These are phyloP conservation scores for Xerocomus minutiporus DNA, from an alignment of 1,284 basidiomycete species.

Conservation along the genomic window DNA sequence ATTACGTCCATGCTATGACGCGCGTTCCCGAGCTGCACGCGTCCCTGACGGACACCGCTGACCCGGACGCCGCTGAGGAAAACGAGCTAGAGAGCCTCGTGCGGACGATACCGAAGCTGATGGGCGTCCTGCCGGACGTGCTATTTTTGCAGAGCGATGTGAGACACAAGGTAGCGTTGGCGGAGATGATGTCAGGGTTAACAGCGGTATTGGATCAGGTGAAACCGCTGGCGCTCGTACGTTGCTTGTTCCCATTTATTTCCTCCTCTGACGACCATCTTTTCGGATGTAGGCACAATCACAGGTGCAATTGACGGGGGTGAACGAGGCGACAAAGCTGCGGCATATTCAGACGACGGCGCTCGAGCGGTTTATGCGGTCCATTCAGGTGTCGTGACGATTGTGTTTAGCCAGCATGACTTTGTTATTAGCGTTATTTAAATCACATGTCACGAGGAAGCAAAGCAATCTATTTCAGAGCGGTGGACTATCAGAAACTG, in stretches of 20 bases:
- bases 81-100: slow-evolving; percentile 59
- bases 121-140: slow-evolving; percentile 69
- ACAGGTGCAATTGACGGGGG: slow-evolving; percentile 40
- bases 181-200: slow-evolving; percentile 68
- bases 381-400: slow-evolving; percentile 31
- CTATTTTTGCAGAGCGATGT: slow-evolving; percentile 52
- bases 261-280: not conserved
- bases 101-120: slow-evolving; percentile 59
- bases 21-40: slow-evolving; percentile 56
- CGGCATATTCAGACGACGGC: slow-evolving; percentile 50
- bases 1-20: slow-evolving; percentile 63
- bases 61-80: slow-evolving; percentile 44
- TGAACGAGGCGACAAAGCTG: slow-evolving; percentile 47
- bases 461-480: not conserved
- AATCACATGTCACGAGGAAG: slow-evolving; percentile 4
- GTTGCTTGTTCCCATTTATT: slow-evolving; percentile 24
- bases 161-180: slow-evolving; percentile 63
- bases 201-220: slow-evolving; percentile 57
- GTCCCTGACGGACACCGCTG: slow-evolving; percentile 39
- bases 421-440: slow-evolving; percentile 21
- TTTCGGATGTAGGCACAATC: slow-evolving; percentile 35
- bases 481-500: not conserved
- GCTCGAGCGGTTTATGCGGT: slow-evolving; percentile 43
- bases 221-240: slow-evolving; percentile 57
- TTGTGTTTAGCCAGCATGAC: slow-evolving; percentile 3